Base-by-base conservation (phyloP, 2,329 filamentous ascomycete genomes). In the Microascus cirrosus region DNA sequence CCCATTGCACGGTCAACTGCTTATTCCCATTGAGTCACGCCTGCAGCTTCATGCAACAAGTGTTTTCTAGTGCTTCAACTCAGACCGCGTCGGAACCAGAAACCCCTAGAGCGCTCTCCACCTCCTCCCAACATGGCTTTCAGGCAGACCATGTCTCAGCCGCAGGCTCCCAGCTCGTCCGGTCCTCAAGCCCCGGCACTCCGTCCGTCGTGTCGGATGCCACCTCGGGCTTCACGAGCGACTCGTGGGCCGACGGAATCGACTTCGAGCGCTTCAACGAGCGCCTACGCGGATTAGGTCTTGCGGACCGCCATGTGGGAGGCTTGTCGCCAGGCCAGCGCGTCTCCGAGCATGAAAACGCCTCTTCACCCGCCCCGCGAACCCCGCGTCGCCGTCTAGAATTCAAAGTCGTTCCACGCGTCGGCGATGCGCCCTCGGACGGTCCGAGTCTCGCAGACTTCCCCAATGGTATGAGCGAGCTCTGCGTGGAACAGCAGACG, bases 401-500 rank as follows among this genome's bases (percentile, higher is more conserved):
- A 56, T 84, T 85, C 69, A 80, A 78, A 66, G 76, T 84, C 59
- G 70, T 77, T 58, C 69, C 75, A 76, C 61, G 65, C 70, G 51
- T 55, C 18, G 57, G 53, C 57, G 72, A 71, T 58, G 62, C 70
- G 52, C 65, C 65, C 15, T 71, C 68, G 12, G 68, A 69, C 52
- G 72, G 77, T 51, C 67, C 72, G 18, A 75, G 76, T 60, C 71
- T 84, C 50, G 67, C 70, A 42, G 75, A 83, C 62, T 85, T 96
- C 62, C 91, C 93, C 7, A 96, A 95, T 76, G 92, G 92, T 95
- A 74, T 65, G 79, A 67, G 32, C 45, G 7, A 50, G 22, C 7
- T 45, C 54, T 20, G 25, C 12, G 42, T n/a, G 18, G 15, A 18
- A 8, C 36, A 24, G n/a, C 56, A 25, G 61, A 54, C 39, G 28